Conservation (phyloP, 2,329 filamentous ascomycete species). For the Alternaria arbusti region DNA sequence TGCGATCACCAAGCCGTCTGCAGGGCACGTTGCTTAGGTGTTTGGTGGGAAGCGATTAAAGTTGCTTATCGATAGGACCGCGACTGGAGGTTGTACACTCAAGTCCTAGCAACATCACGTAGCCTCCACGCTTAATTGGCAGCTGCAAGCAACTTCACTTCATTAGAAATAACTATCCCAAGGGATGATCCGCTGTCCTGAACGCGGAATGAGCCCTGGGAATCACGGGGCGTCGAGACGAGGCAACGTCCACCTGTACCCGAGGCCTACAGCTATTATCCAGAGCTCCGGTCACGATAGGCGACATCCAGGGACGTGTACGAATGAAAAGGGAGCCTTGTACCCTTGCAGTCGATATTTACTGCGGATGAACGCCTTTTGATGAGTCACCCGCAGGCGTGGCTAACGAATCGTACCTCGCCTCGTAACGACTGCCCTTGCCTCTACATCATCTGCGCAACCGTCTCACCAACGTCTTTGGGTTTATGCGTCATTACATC, state of each 20-base stretch:
- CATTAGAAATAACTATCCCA: background rate
- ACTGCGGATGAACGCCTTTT: background rate
- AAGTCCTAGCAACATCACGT: background rate
- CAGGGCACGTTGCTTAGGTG: constrained; percentile 28
- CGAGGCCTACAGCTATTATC: background rate
- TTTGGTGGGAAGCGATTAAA: constrained; percentile 29
- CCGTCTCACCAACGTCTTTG: background rate
- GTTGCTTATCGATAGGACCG: background rate
- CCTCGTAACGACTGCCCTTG: background rate
- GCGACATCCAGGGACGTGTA: background rate
- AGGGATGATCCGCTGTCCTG: background rate
- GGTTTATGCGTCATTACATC: no score
- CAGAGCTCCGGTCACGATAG: background rate
- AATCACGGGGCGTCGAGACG: background rate
- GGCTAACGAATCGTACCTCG: background rate
- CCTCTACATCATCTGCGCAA: background rate
- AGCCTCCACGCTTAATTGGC: background rate
- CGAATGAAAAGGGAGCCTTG: background rate
- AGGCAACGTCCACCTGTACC: background rate
- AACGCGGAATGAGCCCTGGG: background rate
- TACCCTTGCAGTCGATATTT: background rate
- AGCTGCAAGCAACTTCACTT: background rate
- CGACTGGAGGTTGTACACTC: background rate
- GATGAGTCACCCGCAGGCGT: background rate
- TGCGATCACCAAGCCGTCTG: background rate